Base-by-base conservation (phyloP, 306 rosid species). In the Dicorynia guianensis region DNA sequence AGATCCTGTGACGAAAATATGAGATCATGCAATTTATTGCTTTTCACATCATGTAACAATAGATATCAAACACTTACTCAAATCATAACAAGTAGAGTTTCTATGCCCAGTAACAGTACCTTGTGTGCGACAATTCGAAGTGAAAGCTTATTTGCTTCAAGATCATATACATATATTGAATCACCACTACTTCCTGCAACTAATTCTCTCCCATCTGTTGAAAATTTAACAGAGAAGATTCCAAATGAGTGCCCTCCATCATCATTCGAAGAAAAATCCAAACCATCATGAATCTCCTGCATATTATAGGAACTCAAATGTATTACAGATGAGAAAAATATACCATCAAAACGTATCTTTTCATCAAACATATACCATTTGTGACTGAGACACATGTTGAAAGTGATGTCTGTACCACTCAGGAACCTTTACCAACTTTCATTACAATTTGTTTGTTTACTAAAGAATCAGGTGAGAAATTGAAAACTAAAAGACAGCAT, bases 101-200 rank as follows among this genome's bases (percentile, higher is more conserved):
- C 39, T 63, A 50, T 35, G 88, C 69, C 35, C 12, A 52, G 62
- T 73, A 36, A 39, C 66, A 52, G 35, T 86, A 86, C 99, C 93
- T 63, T 18, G 85, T 92, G 99, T 5, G 97, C 99, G 43, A 58
- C 74, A 82, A 92, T 92, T 76, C 90, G 91, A 69, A 95, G 96
- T 60, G 97, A 90, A 72, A 85, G 83, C 85, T 79, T 95, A 79
- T 90, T 85, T 81, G 97, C 87, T 81, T 86, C 93, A 58, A 95
- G 96, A 89, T 95, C 99, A 53, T 95, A 95, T 66, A 92, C 96
- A 75, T 84, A 79, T 75, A 95, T 89, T 59, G 97, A 95, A 81
- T 89, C 88, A 69, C 87, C 91, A 63, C 91, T 86, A 74, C 87
- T 92, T 86, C 97, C 99, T 50, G 97, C 97, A 62, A 95, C 97